Conservation (phyloP, 2,329 filamentous ascomycete species). For the Thielaviopsis punctulata region DNA sequence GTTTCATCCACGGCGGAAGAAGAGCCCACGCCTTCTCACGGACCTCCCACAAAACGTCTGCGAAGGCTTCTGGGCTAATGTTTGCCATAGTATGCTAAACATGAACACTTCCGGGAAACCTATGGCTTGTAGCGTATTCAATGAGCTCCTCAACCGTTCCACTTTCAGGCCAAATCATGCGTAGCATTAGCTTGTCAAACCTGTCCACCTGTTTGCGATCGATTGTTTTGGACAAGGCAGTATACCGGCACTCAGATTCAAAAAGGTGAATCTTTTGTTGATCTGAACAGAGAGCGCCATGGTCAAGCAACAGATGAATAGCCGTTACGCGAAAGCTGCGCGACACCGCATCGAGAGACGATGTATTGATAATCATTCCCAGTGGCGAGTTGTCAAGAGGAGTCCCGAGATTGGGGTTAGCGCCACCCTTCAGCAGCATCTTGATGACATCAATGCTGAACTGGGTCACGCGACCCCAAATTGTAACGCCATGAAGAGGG, state of each 20-base stretch:
- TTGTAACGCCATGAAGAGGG: not conserved
- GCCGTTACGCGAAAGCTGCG: conserved; percentile 1
- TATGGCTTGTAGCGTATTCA: conserved; percentile 4
- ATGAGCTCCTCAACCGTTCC: not conserved
- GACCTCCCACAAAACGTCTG: conserved; percentile 9
- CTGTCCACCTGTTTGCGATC: conserved; percentile 3
- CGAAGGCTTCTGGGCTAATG: not conserved
- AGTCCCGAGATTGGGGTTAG: conserved; percentile 3
- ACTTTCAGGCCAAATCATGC: conserved; percentile 2
- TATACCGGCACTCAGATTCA: conserved; percentile 1
- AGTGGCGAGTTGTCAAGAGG: not conserved
- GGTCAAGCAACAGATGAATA: conserved; percentile 5
- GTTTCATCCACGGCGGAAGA: not conserved
- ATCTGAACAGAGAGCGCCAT: conserved; percentile 1
- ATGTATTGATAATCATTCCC: conserved; percentile 3
- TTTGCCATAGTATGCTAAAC: conserved; percentile 6
- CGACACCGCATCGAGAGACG: not conserved
- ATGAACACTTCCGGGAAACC: conserved; percentile 3
- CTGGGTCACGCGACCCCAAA: not conserved
- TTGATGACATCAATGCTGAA: not conserved
- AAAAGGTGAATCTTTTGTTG: conserved; percentile 2
- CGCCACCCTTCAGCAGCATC: conserved; percentile 2
- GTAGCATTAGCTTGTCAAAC: conserved; percentile 3
- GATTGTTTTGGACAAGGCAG: not conserved
- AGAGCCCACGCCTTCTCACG: conserved; percentile 7